Base-by-base conservation (phyloP, 2,329 filamentous ascomycete genomes). In the Beauveria scarabaeidicola region DNA sequence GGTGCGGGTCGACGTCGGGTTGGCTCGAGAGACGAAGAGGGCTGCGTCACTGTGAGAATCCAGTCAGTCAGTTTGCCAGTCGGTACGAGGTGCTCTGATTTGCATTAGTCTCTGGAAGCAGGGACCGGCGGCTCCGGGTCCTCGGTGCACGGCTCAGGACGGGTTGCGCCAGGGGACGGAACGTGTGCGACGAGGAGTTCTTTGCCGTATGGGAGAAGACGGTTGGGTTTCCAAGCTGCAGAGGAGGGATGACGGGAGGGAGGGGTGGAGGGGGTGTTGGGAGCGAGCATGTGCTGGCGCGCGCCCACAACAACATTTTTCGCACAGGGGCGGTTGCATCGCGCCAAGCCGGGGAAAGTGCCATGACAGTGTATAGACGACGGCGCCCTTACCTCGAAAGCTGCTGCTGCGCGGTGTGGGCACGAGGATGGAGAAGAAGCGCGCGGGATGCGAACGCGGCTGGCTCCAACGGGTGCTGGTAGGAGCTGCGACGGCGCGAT, bases 251-350 rank as follows among this genome's bases (percentile, higher is more conserved):
- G 43, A 43, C 21, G 43, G 29, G 29, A 43, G 29, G 55, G 55
- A 52, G 55, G 55, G 55, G 55, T 51, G 55, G 55, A 48, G 44
- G 55, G 55, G 55, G 55, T 51, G 55, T 58, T 58, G 55, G 55
- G 55, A 58, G 55, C 54, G 36, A 48, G 25, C 38, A 52, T 52
- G 47, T 36, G 55, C 47, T 43, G 46, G 55, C 47, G 44, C 40
- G 40, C 53, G 44, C n/a, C 47, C 46, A 43, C 55, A 51, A 23
- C 44, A n/a, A 50, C 36, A 23, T 11, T 27, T 41, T 36, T 50
- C 3, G 32, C 44, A 29, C 21, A 36, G 21, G 32, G 36, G 46
- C 29, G 54, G 15, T 38, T 23, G 29, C 54, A 57, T 48, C 32
- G 32, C 21, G 36, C 23, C 40, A 36, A 54, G 25, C n/a, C 25